Evolutionary conservation across 768 basidiomycete species (phyloP).

Genomic region (Leccinum disarticulatum): DNA sequence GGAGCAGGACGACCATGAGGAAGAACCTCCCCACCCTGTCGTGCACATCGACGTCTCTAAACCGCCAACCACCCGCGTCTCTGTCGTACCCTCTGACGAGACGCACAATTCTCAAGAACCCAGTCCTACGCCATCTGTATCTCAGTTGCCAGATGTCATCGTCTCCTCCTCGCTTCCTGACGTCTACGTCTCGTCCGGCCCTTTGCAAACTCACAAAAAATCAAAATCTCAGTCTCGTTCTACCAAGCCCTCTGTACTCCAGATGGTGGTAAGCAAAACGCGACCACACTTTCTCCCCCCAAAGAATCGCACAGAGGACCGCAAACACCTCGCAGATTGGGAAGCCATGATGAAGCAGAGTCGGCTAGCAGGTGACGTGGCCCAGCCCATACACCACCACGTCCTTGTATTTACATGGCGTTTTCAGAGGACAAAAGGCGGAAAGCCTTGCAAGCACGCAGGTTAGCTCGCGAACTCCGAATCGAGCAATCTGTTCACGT

Average conservation of each 20-base stretch:
- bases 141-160: slow-evolving; percentile 27
- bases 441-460: slow-evolving; percentile 60
- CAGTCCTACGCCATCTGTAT: slow-evolving; percentile 8
- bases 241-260: slow-evolving; percentile 65
- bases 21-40: slow-evolving; percentile 34
- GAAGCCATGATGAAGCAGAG: slow-evolving; percentile 85
- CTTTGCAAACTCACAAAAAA: slow-evolving; percentile 37
- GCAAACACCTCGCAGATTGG: slow-evolving; percentile 84
- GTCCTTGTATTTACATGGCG: slow-evolving; percentile 4
- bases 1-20: background rate
- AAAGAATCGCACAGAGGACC: slow-evolving; percentile 72
- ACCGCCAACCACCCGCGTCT: slow-evolving; percentile 32
- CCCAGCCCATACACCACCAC: background rate
- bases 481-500: slow-evolving; percentile 67
- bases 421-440: slow-evolving; percentile 67
- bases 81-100: slow-evolving; percentile 1
- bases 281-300: slow-evolving; percentile 86
- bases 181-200: slow-evolving; percentile 15
- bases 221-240: slow-evolving; percentile 51
- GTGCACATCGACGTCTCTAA: slow-evolving; percentile 48
- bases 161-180: slow-evolving; percentile 33
- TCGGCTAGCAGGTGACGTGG: slow-evolving; percentile 59
- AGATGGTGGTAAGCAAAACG: slow-evolving; percentile 81
- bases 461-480: slow-evolving; percentile 59
- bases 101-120: background rate